These are phyloP conservation scores for Talaromyces nanjingensis DNA, from an alignment of 495 filamentous ascomycete genomes.

Conservation along the genomic window DNA sequence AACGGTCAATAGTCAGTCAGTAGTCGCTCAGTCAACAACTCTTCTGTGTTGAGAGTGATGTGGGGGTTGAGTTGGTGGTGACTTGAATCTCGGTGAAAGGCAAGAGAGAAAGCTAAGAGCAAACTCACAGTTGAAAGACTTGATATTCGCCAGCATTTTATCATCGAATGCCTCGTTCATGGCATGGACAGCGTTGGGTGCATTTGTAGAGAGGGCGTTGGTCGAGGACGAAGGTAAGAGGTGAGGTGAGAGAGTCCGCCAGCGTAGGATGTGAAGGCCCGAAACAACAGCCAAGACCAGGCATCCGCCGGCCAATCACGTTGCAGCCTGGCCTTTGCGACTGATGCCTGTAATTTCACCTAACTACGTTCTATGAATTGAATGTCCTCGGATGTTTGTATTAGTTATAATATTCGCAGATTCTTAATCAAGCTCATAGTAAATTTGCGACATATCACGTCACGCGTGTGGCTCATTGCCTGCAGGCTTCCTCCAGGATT, in stretches of 20 bases:
- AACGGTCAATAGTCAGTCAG: not conserved
- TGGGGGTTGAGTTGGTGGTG: constrained; percentile 23
- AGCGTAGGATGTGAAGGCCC: not conserved
- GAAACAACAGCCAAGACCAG: not conserved
- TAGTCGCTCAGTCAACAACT: not conserved
- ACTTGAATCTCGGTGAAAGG: constrained; percentile 8
- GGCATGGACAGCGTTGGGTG: not conserved
- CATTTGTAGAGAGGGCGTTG: not conserved
- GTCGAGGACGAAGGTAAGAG: not conserved
- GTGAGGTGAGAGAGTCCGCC: not conserved
- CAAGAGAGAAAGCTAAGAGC: constrained; percentile 3
- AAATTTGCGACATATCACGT: not conserved
- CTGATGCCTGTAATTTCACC: not conserved
- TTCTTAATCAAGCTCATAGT: not conserved
- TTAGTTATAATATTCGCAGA: not conserved
- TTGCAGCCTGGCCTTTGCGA: not conserved
- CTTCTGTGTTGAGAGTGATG: constrained; percentile 19
- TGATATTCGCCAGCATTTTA: constrained; percentile 39
- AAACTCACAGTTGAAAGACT: constrained; percentile 31
- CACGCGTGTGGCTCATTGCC: not conserved
- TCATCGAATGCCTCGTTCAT: constrained; percentile 6
- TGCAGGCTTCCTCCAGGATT: not conserved
- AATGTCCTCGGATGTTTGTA: not conserved
- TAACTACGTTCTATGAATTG: not conserved
- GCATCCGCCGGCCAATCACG: not conserved